A percentile compares a stretch with the other conserved stretches of the same genome.
Conservation (phyloP, 2,329 filamentous ascomycete genomes). For the Akanthomyces uredinophilus region DNA sequence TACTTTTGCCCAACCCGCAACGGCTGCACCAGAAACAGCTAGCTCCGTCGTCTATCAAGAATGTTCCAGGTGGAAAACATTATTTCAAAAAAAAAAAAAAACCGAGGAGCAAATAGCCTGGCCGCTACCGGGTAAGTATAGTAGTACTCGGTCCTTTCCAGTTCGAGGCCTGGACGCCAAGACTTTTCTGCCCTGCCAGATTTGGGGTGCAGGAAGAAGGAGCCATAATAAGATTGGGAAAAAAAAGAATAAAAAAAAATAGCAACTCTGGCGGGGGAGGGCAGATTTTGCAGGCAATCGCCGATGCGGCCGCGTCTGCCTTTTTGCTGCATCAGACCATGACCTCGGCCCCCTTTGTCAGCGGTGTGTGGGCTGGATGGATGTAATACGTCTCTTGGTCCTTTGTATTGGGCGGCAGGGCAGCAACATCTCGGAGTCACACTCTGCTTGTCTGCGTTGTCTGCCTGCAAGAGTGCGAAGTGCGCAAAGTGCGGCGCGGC, state of each 20-base stretch:
- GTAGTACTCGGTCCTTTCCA: slow-evolving; percentile 1
- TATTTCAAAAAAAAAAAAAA: too few relatives aligned
- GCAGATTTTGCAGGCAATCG: background rate
- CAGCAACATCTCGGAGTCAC: too few relatives aligned
- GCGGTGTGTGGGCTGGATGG: background rate
- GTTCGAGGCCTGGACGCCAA: slow-evolving; percentile 3
- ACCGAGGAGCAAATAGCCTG: background rate
- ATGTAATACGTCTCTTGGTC: too few relatives aligned
- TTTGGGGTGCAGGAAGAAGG: background rate
- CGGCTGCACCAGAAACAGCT: too few relatives aligned
- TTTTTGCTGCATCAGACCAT: background rate
- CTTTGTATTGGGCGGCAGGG: background rate
- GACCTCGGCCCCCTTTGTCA: background rate
- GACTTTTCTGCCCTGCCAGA: background rate
- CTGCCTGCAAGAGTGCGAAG: background rate
- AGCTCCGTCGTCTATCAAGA: too few relatives aligned
- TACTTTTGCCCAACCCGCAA: background rate
- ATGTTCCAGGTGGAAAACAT: background rate
- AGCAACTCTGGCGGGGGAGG: background rate
- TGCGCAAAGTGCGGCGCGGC: background rate
- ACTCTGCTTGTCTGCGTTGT: too few relatives aligned
- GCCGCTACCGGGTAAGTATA: background rate
- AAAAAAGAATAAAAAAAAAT: background rate
- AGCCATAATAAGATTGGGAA: too few relatives aligned
- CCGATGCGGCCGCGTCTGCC: background rate